phyloP scores from a whole-genome alignment of 2,329 filamentous ascomycete genomes.

The Monilinia aucupariae region DNA sequence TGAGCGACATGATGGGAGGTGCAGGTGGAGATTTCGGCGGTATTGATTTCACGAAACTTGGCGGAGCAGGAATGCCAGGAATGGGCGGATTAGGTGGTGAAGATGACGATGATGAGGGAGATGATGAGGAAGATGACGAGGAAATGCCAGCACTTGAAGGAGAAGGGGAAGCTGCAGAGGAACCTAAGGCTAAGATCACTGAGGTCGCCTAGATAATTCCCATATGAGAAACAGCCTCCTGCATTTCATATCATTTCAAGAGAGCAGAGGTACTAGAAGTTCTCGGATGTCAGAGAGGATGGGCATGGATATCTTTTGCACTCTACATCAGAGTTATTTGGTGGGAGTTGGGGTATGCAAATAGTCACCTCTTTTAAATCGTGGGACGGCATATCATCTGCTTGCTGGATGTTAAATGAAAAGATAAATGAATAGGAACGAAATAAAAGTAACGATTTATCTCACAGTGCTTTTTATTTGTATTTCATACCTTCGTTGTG shows the following conservation, averaged over 20 bases:
- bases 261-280: constrained; percentile 3
- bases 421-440: constrained; percentile 1
- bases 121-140: constrained; percentile 56
- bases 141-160: constrained; percentile 82
- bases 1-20: constrained; percentile 37
- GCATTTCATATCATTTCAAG: constrained; percentile 3
- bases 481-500: no score
- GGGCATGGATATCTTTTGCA: constrained; percentile 2
- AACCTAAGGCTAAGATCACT: constrained; percentile 41
- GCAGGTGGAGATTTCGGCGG: constrained; percentile 69
- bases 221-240: neutral
- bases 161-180: constrained; percentile 44
- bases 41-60: constrained; percentile 92
- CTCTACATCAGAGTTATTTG: neutral
- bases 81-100: constrained; percentile 40
- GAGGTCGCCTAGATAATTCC: constrained; percentile 31
- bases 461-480: neutral
- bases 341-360: neutral
- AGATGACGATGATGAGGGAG: constrained; percentile 46
- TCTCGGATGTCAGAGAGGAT: neutral
- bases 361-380: constrained; percentile 2
- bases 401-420: neutral
- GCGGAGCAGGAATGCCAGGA: constrained; percentile 48
- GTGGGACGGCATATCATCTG: neutral
- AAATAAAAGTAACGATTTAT: constrained; percentile 5